Percentiles rank a stretch among this genome's conserved stretches.
These are phyloP conservation scores for Sporothrix schenckii DNA, from an alignment of 2,329 filamentous ascomycete genomes.

Conservation along the genomic window DNA sequence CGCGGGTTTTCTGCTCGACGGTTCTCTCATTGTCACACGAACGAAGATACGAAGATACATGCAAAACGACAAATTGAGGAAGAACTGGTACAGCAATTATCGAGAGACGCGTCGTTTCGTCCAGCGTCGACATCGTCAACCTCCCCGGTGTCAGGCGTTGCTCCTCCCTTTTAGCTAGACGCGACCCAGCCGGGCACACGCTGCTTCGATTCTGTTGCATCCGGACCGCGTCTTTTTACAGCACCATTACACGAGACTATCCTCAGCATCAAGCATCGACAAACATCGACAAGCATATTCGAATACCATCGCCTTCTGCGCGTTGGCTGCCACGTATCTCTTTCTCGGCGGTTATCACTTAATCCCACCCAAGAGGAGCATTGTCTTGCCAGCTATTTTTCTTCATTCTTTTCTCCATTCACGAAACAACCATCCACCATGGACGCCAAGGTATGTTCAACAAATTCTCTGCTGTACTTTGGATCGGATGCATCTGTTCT, in stretches of 20 bases:
- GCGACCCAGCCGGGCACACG: not conserved
- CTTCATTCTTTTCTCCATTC: constrained; percentile 10
- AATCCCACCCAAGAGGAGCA: not conserved
- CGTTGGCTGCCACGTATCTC: not conserved
- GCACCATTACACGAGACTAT: not conserved
- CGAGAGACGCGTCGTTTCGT: constrained; percentile 13
- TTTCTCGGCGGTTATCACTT: constrained; percentile 10
- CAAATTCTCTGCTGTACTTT: no score
- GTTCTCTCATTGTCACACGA: not conserved
- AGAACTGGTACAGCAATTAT: not conserved
- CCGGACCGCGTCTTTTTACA: not conserved
- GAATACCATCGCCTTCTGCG: not conserved
- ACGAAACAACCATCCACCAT: constrained; percentile 10
- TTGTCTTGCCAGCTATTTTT: constrained; percentile 25
- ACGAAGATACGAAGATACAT: not conserved
- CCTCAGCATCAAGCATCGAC: constrained; percentile 12
- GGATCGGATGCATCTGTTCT: not conserved
- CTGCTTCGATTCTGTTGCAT: constrained; percentile 12
- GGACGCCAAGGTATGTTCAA: constrained; percentile 27
- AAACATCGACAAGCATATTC: constrained; percentile 17
- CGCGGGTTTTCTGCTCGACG: not conserved
- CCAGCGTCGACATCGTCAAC: not conserved
- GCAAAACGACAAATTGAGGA: not conserved
- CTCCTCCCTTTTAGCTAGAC: constrained; percentile 1
- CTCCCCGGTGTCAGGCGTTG: not conserved